phyloP scores from a whole-genome alignment of 768 basidiomycete genomes.

The Panaeolus cyanescens region DNA sequence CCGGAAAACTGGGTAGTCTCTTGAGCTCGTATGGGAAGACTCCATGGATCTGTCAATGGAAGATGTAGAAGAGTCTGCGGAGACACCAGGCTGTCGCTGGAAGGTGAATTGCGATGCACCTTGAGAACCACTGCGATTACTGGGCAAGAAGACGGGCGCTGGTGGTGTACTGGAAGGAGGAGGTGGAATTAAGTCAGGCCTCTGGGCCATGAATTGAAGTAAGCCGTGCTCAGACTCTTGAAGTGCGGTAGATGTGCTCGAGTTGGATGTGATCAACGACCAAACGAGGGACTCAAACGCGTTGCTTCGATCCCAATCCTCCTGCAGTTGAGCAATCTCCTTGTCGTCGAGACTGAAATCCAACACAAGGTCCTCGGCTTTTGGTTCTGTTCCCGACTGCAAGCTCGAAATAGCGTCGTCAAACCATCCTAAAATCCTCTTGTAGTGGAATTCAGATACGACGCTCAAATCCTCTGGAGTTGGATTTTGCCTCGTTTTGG shows the following conservation, averaged over 20 bases:
- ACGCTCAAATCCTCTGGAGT: neutral
- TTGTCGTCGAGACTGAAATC: neutral
- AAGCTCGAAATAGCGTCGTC: neutral
- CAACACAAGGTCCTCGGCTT: neutral
- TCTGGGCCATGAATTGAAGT: neutral
- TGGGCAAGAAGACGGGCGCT: neutral
- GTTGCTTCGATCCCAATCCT: neutral
- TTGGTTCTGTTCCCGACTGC: neutral
- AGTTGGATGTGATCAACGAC: neutral
- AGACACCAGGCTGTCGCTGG: neutral
- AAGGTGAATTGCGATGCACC: neutral
- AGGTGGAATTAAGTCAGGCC: too few relatives aligned
- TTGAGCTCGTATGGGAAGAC: neutral
- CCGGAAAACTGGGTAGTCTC: neutral
- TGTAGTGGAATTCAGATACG: neutral
- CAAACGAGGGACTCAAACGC: neutral
- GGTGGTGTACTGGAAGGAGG: neutral
- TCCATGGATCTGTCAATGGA: neutral
- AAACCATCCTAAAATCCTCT: neutral
- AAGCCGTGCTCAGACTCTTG: neutral
- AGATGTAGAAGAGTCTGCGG: too few relatives aligned
- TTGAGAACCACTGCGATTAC: neutral
- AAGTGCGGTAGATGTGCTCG: neutral
- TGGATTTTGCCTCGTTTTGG: neutral
- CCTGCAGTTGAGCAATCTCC: neutral